Base-by-base conservation (phyloP, 2,329 filamentous ascomycete species). In the Ophiobolus disseminans region DNA sequence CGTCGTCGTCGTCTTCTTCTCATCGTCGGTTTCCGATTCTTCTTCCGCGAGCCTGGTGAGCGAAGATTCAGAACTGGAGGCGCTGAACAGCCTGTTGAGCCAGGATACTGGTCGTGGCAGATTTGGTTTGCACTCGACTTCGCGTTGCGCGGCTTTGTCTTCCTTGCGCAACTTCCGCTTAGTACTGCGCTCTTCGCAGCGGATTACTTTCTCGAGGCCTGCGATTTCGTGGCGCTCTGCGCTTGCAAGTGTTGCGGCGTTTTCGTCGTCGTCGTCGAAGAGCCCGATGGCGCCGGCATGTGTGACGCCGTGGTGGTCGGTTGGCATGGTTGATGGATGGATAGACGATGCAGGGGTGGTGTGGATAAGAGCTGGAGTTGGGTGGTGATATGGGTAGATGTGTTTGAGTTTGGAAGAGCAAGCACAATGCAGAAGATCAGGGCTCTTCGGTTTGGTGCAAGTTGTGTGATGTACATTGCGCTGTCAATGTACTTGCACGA, bases 261-360 rank as follows among this genome's bases (percentile, higher is more conserved):
- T n/a, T 37, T 60, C 58, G 26, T 55, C 48, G 0, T 26, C 34
- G 28, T 59, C 57, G 37, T 63, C 60, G 40, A 59, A 63, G 40
- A 63, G 51, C 19, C 60, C 57, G 25, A 53, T 46, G 34, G 40
- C 37, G 14, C 57, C 60, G 2, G 57, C 48, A 48, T 63, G 60
- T 3, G 44, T 35, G 2, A 34, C 19, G 19, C 40, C 40, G 30
- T 42, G 45, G 32, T 52, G 42, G 32, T 54, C 45, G 19, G 30
- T 46, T 8, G 48, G 48, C 45, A 52, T 54, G 9, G 10, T 25
- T 5, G 20, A 16, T 20, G 36, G 19, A 13, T 10, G 21, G n/a
- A 9, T 10, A 23, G 21, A 10, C 22, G 34, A 11, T 5, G 19
- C 5, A 23, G 20, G 14, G 13, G 16, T 9, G 14, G 3, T 10